Base-by-base conservation (phyloP, 345 rosid species). In the Moricandia moricandioides region DNA sequence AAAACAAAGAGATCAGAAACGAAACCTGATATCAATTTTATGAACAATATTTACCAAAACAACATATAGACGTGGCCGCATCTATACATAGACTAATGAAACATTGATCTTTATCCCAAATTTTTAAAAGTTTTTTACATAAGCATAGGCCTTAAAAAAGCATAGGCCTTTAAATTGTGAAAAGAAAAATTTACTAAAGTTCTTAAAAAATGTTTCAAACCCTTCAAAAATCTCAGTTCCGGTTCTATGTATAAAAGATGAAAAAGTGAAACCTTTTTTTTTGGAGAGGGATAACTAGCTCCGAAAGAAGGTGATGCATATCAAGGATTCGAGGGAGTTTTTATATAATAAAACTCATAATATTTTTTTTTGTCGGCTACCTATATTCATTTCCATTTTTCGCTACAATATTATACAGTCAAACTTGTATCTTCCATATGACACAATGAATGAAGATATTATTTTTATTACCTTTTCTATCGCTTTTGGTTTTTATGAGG, bases 331-430 rank as follows among this genome's bases (percentile, higher is more conserved):
- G 12, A 6, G 7, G 11, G 5, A 67, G 55, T 16, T 18, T 34
- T 76, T 76, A 76, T 62, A 76, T 35, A 51, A 4, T 21, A 69
- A 39, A 62, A 0, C 11, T 29, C 6, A 11, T 29, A 62, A 5
- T 26, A 4, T 2, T 10, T 39, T 29, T 18, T 21, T 21, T 69
- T 69, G 52, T 47, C 52, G 18, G 18, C 52, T 47, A 47, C 17
- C 16, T 6, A 47, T 47, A 47, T 1, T 47, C 18, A n/a, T 47
- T 47, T 14, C 51, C 14, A 13, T n/a, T 47, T 6, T 47, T 76
- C 52, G 65, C 10, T 62, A 55, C 49, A 24, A 9, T 29, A 0
- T 55, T 39, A 76, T 4, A 7, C 51, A 37, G 80, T 76, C 79
- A 76, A 76, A 76, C 58, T 61, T 76, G 30, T 2, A 34, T 29